A percentile compares a stretch with the other conserved stretches of the same genome.
These are phyloP conservation scores for Zymoseptoria ardabiliae DNA, from an alignment of 2,329 filamentous ascomycete genomes.

Conservation along the genomic window DNA sequence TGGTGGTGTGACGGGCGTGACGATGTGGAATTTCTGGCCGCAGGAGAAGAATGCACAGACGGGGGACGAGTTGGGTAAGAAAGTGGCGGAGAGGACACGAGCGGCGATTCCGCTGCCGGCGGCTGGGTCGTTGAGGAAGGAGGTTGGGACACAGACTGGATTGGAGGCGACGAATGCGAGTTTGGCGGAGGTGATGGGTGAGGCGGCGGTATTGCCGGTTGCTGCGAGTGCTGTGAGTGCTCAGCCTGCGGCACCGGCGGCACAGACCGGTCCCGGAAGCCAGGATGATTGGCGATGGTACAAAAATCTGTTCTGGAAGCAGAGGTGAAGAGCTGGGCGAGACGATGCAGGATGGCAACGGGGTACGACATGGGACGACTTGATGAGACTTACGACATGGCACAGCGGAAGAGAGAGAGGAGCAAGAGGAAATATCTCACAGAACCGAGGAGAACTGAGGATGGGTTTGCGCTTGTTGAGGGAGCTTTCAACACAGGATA, in stretches of 20 bases:
- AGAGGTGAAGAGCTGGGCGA: background rate
- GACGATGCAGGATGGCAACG: background rate
- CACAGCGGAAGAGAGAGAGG: too few relatives aligned
- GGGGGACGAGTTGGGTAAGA: constrained; percentile 16
- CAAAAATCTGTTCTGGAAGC: constrained; percentile 14
- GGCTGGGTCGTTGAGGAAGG: background rate
- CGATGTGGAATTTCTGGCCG: constrained; percentile 23
- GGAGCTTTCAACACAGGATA: too few relatives aligned
- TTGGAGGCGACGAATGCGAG: background rate
- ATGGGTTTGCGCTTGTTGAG: too few relatives aligned
- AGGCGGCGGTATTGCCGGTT: background rate
- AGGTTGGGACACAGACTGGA: background rate
- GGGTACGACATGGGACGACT: background rate
- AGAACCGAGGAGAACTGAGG: too few relatives aligned
- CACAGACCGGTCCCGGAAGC: background rate
- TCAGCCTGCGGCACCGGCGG: constrained; percentile 1
- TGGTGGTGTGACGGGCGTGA: constrained; percentile 17
- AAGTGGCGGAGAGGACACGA: constrained; percentile 16
- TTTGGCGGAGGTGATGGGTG: background rate
- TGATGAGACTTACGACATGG: too few relatives aligned
- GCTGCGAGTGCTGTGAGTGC: background rate
- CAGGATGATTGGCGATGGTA: constrained; percentile 7
- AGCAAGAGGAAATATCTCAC: too few relatives aligned
- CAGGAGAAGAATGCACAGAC: constrained; percentile 8
- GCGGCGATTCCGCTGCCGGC: constrained; percentile 12